Conservation (phyloP, 2,329 filamentous ascomycete genomes). For the Magnaporthales sp. region DNA sequence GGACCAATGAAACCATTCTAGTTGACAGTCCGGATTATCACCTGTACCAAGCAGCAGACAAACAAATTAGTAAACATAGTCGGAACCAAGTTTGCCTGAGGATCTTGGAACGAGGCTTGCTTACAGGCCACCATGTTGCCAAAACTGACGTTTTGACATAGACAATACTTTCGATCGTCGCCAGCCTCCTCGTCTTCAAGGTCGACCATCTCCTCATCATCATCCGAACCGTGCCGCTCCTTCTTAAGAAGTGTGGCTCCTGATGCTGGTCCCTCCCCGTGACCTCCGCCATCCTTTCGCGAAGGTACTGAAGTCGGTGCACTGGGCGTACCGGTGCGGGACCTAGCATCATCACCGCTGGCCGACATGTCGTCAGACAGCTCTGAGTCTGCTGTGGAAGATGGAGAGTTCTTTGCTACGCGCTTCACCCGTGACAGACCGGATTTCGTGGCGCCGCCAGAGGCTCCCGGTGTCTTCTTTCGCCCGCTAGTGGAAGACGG, state of each 20-base stretch:
- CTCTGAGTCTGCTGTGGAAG: slow-evolving; percentile 55
- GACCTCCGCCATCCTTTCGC: slow-evolving; percentile 2
- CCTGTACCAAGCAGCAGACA: background rate
- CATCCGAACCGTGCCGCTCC: slow-evolving; percentile 19
- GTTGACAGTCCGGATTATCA: slow-evolving; percentile 73
- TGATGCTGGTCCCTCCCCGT: background rate
- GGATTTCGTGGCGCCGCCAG: slow-evolving; percentile 39
- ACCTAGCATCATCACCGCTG: slow-evolving; percentile 43
- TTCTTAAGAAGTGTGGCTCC: slow-evolving; percentile 3
- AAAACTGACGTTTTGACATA: slow-evolving; percentile 75
- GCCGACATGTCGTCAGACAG: slow-evolving; percentile 53
- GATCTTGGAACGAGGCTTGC: background rate
- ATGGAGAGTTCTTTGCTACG: slow-evolving; percentile 50
- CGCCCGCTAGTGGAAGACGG: slow-evolving; percentile 34
- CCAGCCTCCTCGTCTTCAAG: slow-evolving; percentile 61
- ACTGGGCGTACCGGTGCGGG: slow-evolving; percentile 27
- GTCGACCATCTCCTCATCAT: slow-evolving; percentile 45
- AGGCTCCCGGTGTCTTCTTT: slow-evolving; percentile 30
- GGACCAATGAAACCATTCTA: slow-evolving; percentile 84
- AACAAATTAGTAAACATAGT: background rate
- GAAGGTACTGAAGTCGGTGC: background rate
- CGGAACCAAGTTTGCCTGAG: background rate
- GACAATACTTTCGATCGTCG: slow-evolving; percentile 74
- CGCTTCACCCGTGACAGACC: slow-evolving; percentile 55
- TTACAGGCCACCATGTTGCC: slow-evolving; percentile 78